Conservation (phyloP, 768 basidiomycete species). For the Lentinula guzmanii region DNA sequence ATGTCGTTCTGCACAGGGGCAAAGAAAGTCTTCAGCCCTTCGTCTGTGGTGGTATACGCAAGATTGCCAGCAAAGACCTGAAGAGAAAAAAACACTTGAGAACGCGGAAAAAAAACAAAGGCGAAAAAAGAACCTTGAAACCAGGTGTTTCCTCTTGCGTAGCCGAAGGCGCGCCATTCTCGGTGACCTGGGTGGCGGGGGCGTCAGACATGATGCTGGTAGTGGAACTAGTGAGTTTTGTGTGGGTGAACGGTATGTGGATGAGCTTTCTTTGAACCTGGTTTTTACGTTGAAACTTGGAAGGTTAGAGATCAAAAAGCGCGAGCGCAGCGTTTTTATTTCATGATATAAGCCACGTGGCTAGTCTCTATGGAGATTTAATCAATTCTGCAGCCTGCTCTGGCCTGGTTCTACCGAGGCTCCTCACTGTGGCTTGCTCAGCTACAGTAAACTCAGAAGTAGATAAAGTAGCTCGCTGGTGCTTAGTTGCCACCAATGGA, state of each 20-base stretch:
- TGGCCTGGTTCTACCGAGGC: no score
- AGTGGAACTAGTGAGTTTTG: constrained; percentile 49
- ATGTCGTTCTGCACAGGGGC: constrained; percentile 81
- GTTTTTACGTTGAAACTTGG: constrained; percentile 79
- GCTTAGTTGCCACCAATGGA: no score
- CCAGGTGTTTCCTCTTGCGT: constrained; percentile 74
- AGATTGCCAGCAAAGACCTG: constrained; percentile 96
- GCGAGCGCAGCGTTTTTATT: constrained; percentile 10
- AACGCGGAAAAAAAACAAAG: constrained; percentile 9
- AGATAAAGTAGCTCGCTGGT: no score
- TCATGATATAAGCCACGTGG: constrained; percentile 10
- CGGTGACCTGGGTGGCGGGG: constrained; percentile 78
- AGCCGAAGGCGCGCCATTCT: constrained; percentile 81
- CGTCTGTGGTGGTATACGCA: constrained; percentile 89
- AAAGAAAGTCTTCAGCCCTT: constrained; percentile 93
- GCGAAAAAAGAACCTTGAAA: constrained; percentile 60
- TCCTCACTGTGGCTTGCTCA: no score
- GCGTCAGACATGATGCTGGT: constrained; percentile 80
- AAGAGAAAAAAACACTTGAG: constrained; percentile 4
- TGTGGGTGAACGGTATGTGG: constrained; percentile 37
- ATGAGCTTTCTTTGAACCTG: constrained; percentile 76
- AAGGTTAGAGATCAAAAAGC: constrained; percentile 60
- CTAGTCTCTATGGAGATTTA: not conserved
- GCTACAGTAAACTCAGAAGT: no score
- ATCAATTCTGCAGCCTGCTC: no score